Evolutionary conservation across 169 alveolate genomes (phyloP).

Genomic region (Plasmodium relictum): DNA sequence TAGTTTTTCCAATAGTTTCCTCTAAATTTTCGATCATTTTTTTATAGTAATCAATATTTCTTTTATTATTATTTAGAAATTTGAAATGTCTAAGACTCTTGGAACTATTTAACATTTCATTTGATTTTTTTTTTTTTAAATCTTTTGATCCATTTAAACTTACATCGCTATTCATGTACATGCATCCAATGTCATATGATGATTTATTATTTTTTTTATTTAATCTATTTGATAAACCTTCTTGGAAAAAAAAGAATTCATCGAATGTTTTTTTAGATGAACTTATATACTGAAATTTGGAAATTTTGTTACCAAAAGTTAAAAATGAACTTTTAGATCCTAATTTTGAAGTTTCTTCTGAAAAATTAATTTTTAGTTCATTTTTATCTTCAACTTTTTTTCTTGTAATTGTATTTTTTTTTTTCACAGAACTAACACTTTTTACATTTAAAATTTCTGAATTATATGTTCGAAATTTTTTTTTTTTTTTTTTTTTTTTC

Average conservation of each 20-base stretch:
- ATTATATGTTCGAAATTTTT: conserved; percentile 19
- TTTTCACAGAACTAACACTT: conserved; percentile 20
- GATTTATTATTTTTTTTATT: conserved; percentile 32
- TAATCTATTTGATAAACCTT: conserved; percentile 50
- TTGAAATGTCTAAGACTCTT: conserved; percentile 31
- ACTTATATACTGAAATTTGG: conserved; percentile 24
- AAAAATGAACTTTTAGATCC: conserved; percentile 25
- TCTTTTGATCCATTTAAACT: conserved; percentile 48
- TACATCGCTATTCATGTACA: conserved; percentile 43
- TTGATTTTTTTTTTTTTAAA: conserved; percentile 26
- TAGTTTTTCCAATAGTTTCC: conserved; percentile 35
- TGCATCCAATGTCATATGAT: conserved; percentile 69
- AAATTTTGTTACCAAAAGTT: conserved; percentile 17
- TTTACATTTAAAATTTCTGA: conserved; percentile 49
- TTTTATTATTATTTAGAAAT: conserved; percentile 44
- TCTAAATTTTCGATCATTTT: conserved; percentile 45
- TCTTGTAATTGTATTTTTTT: conserved; percentile 14
- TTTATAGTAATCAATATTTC: conserved; percentile 46
- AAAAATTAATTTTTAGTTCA: conserved; percentile 11
- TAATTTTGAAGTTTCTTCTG: neutral
- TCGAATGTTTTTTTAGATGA: conserved; percentile 42
- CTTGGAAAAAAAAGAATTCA: conserved; percentile 28
- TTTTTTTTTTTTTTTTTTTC: conserved; percentile 7
- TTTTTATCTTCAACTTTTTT: conserved; percentile 18
- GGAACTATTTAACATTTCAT: conserved; percentile 39